Evolutionary conservation across 2,329 filamentous ascomycete genomes (phyloP), one percentile per base, ranked within the genome.

Genomic region (Aspergillus japonicus): DNA sequence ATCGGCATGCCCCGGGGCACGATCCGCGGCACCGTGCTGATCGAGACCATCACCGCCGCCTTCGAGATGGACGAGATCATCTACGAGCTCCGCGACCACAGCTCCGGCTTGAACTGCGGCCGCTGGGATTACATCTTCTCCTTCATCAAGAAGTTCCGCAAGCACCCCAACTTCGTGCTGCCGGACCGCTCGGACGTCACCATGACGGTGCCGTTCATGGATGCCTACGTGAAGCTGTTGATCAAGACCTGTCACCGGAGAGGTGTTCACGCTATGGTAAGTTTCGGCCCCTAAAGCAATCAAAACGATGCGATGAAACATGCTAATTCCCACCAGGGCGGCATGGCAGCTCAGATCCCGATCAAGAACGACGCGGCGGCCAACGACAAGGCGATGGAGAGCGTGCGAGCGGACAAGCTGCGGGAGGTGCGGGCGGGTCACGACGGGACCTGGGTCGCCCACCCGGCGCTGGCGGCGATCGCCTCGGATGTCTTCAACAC

Each of bases 1-100:
- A 87, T 97, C 73, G 90, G 91, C 68, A 89, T 99, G 81, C 86
- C 86, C 57, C 87, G 95, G 61, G 95, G 95, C 57, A 98, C 92
- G 57, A 96, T 98, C 78, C 90, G 95, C 69, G 95, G 86, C 63
- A 99, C 95, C 3, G 94, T 98, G 44, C 82, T 99, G 69, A 98
- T 99, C 73, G 95, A 99, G 85, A 98, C 95, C 58, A 98, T 99
- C 77, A 85, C 94, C 48, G 95, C 95, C 47, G 95, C 94, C 16
- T 99, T 99, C 73, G 95, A 99, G 84, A 99, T 99, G 95, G 95
- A 99, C 71, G 95, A 99, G 87, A 98, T 99, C 80, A 98, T 99
- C 80, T 99, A 97, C 79, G 95, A 98, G 82, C 89, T 99, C 68
- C 90, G 95, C 62, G 94, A 98, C 75, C 95, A 99, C 83, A 94